Percentiles rank a stretch among this genome's conserved stretches.
These are phyloP conservation scores for Ilyonectria robusta DNA, from an alignment of 2,329 filamentous ascomycete species.

Conservation along the genomic window DNA sequence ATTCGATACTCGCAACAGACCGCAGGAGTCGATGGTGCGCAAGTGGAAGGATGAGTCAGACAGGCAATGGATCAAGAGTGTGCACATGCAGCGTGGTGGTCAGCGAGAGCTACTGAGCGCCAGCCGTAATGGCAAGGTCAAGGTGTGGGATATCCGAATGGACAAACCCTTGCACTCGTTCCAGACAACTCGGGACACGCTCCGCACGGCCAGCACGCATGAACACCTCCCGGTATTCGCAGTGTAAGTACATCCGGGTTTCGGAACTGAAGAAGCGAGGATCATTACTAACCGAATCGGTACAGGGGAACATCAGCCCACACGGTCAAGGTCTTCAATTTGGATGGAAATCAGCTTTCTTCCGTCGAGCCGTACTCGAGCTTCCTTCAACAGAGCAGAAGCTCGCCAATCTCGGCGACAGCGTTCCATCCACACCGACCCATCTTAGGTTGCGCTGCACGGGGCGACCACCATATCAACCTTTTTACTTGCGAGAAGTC, in stretches of 20 bases:
- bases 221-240: constrained; percentile 98
- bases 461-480: constrained; percentile 92
- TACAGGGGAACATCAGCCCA: constrained; percentile 88
- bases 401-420: constrained; percentile 86
- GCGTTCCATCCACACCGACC: constrained; percentile 97
- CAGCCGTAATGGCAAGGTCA: constrained; percentile 92
- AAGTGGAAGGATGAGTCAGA: constrained; percentile 93
- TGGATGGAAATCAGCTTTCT: constrained; percentile 84
- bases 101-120: constrained; percentile 92
- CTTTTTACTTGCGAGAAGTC: constrained; percentile 80
- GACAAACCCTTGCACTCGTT: constrained; percentile 82
- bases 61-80: constrained; percentile 93
- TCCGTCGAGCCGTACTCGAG: constrained; percentile 91
- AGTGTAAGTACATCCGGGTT: constrained; percentile 72
- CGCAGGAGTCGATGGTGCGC: constrained; percentile 92
- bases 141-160: constrained; percentile 96
- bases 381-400: constrained; percentile 85
- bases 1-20: constrained; percentile 88
- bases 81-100: constrained; percentile 96
- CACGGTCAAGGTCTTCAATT: constrained; percentile 92
- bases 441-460: constrained; percentile 88
- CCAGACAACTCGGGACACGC: constrained; percentile 80
- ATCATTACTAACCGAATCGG: constrained; percentile 46
- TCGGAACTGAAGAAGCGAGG: constrained; percentile 12
- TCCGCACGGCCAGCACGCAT: constrained; percentile 91